Percentiles rank a stretch among this genome's conserved stretches.
These are phyloP conservation scores for Colletotrichum noveboracense DNA, from an alignment of 2,329 filamentous ascomycete species.

Conservation along the genomic window DNA sequence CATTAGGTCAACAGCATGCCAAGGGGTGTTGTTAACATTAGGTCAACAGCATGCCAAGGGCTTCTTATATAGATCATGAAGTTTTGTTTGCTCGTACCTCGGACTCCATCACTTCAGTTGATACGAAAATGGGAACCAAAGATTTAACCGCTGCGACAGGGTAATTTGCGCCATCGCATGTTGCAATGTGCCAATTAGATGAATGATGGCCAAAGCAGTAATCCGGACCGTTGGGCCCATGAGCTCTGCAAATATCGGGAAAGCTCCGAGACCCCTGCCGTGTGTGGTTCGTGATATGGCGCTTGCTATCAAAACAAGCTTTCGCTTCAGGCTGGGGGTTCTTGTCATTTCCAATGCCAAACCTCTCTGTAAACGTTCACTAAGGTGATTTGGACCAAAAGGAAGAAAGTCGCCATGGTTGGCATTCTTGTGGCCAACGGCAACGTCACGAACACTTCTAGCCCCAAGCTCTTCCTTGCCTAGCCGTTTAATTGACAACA, in stretches of 20 bases:
- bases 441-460: neutral
- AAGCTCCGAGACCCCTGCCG: neutral
- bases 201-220: neutral
- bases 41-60: neutral
- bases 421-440: no score
- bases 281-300: neutral
- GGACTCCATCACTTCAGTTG: neutral
- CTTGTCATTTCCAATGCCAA: neutral
- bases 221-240: neutral
- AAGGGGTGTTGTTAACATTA: neutral
- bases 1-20: neutral
- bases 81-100: neutral
- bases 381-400: rapidly evolving
- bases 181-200: neutral
- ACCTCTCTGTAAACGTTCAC: rapidly evolving
- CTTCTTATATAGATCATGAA: neutral
- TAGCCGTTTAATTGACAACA: neutral
- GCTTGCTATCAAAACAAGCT: neutral
- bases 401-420: rapidly evolving
- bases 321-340: neutral
- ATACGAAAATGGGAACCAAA: neutral
- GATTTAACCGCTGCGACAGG: neutral
- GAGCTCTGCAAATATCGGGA: neutral
- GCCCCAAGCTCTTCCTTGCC: neutral
- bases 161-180: neutral